phyloP scores from a whole-genome alignment of 495 filamentous ascomycete genomes.

The Daldinia caldariorum region DNA sequence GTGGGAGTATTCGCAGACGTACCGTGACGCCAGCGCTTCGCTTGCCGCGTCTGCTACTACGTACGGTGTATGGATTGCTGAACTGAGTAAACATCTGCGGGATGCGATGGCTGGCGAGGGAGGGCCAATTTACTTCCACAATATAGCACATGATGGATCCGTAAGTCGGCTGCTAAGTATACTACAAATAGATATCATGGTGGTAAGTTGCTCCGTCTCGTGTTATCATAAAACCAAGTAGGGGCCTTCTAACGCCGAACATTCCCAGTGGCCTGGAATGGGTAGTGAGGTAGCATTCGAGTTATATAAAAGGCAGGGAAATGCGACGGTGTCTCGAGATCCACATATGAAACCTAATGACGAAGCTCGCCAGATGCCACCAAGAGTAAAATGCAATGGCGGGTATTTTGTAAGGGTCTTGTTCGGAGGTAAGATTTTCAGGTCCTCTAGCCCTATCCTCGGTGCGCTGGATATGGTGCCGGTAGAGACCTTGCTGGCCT shows the following conservation, averaged over 20 bases:
- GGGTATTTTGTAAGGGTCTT: slow-evolving; percentile 65
- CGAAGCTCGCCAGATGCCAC: slow-evolving; percentile 47
- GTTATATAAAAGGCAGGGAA: slow-evolving; percentile 56
- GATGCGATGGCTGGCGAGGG: slow-evolving; percentile 51
- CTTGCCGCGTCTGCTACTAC: slow-evolving; percentile 62
- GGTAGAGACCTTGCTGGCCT: slow-evolving; percentile 64
- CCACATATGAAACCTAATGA: neutral
- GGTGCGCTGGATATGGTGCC: slow-evolving; percentile 71
- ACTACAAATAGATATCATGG: slow-evolving; percentile 73
- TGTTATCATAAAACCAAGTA: neutral
- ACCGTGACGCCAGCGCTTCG: slow-evolving; percentile 66
- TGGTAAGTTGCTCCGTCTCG: slow-evolving; percentile 41
- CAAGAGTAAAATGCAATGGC: slow-evolving; percentile 19
- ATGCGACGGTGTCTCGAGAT: slow-evolving; percentile 1
- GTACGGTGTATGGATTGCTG: slow-evolving; percentile 72
- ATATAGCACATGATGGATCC: slow-evolving; percentile 76
- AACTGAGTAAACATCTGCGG: slow-evolving; percentile 68
- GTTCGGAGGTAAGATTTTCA: slow-evolving; percentile 69
- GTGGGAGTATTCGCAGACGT: slow-evolving; percentile 76
- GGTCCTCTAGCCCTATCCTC: slow-evolving; percentile 65
- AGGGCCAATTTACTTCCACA: slow-evolving; percentile 66
- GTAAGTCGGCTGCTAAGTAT: slow-evolving; percentile 68
- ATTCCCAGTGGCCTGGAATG: slow-evolving; percentile 71
- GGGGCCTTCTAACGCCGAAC: slow-evolving; percentile 9
- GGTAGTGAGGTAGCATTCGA: slow-evolving; percentile 76